Base-by-base conservation (phyloP, 768 basidiomycete species). In the Leucocoprinus sp. region DNA sequence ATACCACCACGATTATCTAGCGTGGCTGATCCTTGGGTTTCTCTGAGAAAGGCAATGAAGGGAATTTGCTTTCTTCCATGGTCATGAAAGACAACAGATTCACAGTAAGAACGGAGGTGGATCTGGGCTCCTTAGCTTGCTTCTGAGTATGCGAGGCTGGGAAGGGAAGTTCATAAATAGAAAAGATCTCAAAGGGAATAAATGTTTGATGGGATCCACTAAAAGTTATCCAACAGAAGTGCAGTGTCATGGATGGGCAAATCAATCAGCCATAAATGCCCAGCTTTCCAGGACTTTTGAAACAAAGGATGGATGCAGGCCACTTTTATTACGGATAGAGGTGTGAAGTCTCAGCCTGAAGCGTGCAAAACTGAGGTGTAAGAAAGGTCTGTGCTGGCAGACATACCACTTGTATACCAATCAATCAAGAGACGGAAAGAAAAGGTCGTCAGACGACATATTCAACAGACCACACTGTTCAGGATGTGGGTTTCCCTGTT, bases 121-220 rank as follows among this genome's bases (percentile, higher is more conserved):
- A 39, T 47, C 45, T 45, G 35, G 35, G 5, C n/a, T n/a, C 15
- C 21, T 21, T 23, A 23, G 12, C 14, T 26, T 29, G 33, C 37
- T 47, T 47, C 38, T 39, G 38, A 23, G 38, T 31, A 21, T 31
- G 9, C 8, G 17, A 40, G 46, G 37, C 35, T 39, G 35, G 23
- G 19, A 34, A 24, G 24, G 31, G 12, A 21, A 8, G 28, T 7
- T 31, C 19, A 23, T 24, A 46, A 38, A 39, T 39, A 5, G n/a
- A 19, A 19, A 28, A 39, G 37, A 46, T 46, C 44, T 31, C 18
- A n/a, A n/a, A 33, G 45, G n/a, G n/a, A n/a, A n/a, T n/a, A n/a
- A n/a, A n/a, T n/a, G 29, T 47, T n/a, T 33, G 45, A 40, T 47
- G 28, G 27, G 45, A 47, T 40, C 24, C 18, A 18, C 31, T 33